These are phyloP conservation scores for Amylocarpus encephaloides DNA, from an alignment of 2,329 filamentous ascomycete genomes.

Conservation along the genomic window DNA sequence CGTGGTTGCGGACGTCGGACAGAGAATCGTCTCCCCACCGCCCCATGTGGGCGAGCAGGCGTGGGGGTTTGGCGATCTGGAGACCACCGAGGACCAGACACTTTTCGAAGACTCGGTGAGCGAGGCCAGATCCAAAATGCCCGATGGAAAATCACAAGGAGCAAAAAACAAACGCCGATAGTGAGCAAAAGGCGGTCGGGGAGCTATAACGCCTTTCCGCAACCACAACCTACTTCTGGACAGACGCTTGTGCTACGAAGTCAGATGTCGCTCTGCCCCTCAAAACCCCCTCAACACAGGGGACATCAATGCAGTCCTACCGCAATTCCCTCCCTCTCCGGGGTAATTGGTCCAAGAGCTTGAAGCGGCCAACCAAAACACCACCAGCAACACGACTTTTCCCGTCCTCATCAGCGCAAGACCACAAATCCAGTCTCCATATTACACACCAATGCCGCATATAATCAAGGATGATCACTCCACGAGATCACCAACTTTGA, in stretches of 20 bases:
- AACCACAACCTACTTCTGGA: neutral
- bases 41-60: neutral
- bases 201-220: neutral
- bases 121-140: neutral
- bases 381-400: no score
- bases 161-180: neutral
- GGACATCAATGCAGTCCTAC: no score
- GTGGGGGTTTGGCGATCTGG: conserved; percentile 10
- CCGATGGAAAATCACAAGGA: neutral
- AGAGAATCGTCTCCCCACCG: neutral
- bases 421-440: neutral
- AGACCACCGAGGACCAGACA: neutral
- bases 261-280: neutral
- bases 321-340: no score
- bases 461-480: neutral
- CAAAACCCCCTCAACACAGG: no score
- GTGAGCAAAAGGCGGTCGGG: neutral
- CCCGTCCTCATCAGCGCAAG: neutral
- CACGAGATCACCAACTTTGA: conserved; percentile 9
- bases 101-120: neutral
- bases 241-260: neutral
- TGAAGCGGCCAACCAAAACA: no score
- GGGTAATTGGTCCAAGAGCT: no score
- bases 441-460: neutral
- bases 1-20: no score